Evolutionary conservation across 208 protist species (phyloP), one percentile per base, ranked within the genome.

Genomic region (Herpetomonas muscarum): DNA sequence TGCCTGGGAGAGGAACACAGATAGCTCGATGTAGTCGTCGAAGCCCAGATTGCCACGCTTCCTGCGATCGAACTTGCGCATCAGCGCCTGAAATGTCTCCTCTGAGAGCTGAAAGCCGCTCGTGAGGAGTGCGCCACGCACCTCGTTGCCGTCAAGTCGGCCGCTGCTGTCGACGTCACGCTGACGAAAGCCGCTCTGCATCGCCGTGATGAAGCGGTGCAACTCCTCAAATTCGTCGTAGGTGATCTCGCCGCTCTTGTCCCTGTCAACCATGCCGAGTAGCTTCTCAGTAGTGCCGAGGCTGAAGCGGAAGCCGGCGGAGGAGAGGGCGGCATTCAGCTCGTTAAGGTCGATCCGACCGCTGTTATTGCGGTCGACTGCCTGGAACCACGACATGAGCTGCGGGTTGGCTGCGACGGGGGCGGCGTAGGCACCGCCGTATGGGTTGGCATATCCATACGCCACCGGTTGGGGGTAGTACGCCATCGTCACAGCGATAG

Each of bases 21-120:
- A 91, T 21, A 87, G 67, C 55, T 91, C 80, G 17, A 87, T 70
- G 68, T 87, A 87, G 62, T 91, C 80, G 61, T 86, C 80, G 47
- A 91, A 81, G 42, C 67, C 74, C 25, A 91, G 71, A 45, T 66
- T 76, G 57, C 79, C 77, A 26, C 67, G 64, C 32, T 66, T 72
- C 61, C 74, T 64, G 19, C 77, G 76, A 46, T 87, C 84, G 61
- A 91, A 86, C 57, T 76, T 81, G 30, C 70, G 74, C 84, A 87
- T 91, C 17, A 91, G 52, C 12, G 71, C 49, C 70, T 91, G 77
- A 41, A 87, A 87, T 0, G 74, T 79, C 21, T 73, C 55, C 67
- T 91, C 84, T 22, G 37, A 32, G 1, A 86, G 55, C 24, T 68
- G 48, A 53, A 80, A 87, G 12, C 68, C 74, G 52, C 73, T 68